Evolutionary conservation across 2,329 filamentous ascomycete genomes (phyloP).

Genomic region (Fusarium sp.): DNA sequence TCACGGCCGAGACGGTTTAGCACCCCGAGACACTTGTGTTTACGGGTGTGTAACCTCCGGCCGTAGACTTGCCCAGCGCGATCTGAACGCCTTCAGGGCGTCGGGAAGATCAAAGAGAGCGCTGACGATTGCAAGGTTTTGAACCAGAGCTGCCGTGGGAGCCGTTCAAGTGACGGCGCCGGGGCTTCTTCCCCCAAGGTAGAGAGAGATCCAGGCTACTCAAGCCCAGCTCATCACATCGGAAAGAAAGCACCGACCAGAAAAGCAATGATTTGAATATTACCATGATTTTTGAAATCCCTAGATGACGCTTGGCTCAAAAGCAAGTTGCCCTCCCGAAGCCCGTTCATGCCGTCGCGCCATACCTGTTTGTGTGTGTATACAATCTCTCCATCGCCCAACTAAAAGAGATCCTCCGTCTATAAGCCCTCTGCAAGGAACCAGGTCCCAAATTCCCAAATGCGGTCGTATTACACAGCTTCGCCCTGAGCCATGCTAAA

Average conservation of each 20-base stretch:
- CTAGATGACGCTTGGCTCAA: constrained; percentile 15
- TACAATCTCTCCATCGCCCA: constrained; percentile 10
- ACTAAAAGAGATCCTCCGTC: not conserved
- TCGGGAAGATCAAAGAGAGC: constrained; percentile 70
- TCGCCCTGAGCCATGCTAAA: constrained; percentile 50
- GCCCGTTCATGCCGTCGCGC: constrained; percentile 13
- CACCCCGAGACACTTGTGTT: not conserved
- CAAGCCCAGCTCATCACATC: not conserved
- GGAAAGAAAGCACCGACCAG: constrained; percentile 4
- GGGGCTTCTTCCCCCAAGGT: not conserved
- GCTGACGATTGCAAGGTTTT: constrained; percentile 46
- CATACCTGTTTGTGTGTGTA: constrained; percentile 12
- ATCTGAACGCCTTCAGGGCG: constrained; percentile 53
- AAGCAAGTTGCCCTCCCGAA: constrained; percentile 14
- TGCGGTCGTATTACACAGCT: not conserved
- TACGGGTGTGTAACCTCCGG: constrained; percentile 31
- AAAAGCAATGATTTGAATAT: constrained; percentile 30
- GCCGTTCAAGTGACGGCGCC: constrained; percentile 22
- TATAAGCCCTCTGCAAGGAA: not conserved
- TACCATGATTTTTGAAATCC: constrained; percentile 20
- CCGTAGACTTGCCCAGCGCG: constrained; percentile 42
- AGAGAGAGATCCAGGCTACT: not conserved
- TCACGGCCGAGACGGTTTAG: constrained; percentile 46
- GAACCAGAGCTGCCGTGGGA: not conserved
- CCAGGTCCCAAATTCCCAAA: not conserved